Conservation (phyloP, 1,284 basidiomycete species). For the Sanguinoderma infundibulare region DNA sequence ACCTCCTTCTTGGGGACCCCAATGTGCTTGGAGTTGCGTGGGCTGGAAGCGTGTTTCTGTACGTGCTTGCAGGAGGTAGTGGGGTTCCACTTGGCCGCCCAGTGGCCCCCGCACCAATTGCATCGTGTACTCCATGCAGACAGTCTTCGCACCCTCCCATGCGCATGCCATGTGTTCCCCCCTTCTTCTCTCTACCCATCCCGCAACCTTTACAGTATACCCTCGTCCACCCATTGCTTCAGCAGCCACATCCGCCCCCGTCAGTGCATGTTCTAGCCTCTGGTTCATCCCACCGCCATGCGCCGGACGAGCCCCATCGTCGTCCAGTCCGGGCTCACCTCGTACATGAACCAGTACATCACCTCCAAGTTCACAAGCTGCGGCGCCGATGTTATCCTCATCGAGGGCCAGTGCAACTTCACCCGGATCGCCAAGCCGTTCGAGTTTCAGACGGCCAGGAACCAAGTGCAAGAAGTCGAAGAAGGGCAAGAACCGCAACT, state of each 20-base stretch:
- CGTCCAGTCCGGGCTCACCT: conserved; percentile 84
- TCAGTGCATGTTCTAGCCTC: conserved; percentile 78
- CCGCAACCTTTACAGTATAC: too few species aligned
- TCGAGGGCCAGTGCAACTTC: conserved; percentile 76
- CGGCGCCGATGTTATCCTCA: conserved; percentile 74
- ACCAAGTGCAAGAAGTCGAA: conserved; percentile 59
- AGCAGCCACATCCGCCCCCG: conserved; percentile 1
- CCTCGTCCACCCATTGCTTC: not conserved
- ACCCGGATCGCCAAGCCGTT: conserved; percentile 79
- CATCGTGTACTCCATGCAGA: not conserved
- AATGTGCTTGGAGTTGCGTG: too few species aligned
- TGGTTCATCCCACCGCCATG: conserved; percentile 85
- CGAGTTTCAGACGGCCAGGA: conserved; percentile 91
- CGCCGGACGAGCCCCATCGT: conserved; percentile 80
- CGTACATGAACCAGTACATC: conserved; percentile 84
- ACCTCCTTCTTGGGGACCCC: too few species aligned
- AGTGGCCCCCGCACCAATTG: not conserved
- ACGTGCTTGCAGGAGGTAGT: not conserved
- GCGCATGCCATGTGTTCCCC: too few species aligned
- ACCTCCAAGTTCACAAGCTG: conserved; percentile 86
- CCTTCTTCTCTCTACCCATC: too few species aligned
- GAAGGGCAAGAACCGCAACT: conserved; percentile 49
- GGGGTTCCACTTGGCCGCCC: not conserved
- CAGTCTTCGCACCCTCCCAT: too few species aligned
- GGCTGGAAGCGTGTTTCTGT: too few species aligned